Percentiles rank a stretch among this genome's conserved stretches.
phyloP scores from a whole-genome alignment of 371 early-diverging fungal species.

The Mucor lusitanicus region DNA sequence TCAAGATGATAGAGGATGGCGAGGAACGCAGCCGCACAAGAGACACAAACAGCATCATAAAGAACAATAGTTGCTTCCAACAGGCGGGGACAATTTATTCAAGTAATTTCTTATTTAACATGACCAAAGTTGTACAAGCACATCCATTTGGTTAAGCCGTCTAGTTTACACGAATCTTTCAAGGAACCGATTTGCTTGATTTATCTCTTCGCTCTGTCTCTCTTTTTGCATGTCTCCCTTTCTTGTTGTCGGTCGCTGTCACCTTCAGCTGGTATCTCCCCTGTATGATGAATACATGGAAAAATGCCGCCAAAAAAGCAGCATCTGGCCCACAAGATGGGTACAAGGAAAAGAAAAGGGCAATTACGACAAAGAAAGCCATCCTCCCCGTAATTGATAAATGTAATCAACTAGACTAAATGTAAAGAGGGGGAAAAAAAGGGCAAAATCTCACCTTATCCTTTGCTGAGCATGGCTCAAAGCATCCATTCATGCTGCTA shows the following conservation, averaged over 20 bases:
- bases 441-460: slow-evolving; percentile 45
- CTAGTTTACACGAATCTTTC: neutral
- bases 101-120: neutral
- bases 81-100: neutral
- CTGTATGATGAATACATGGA: neutral
- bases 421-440: slow-evolving; percentile 4
- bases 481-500: slow-evolving; percentile 31
- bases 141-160: neutral
- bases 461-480: slow-evolving; percentile 38
- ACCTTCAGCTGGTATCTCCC: neutral
- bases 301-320: neutral
- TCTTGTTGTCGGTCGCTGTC: neutral
- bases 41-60: neutral
- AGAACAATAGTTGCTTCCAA: neutral
- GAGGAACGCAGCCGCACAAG: neutral
- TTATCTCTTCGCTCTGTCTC: neutral
- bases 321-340: neutral
- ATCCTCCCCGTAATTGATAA: neutral
- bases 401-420: neutral
- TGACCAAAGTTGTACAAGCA: neutral
- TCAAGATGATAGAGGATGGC: neutral
- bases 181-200: neutral
- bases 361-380: neutral
- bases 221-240: neutral
- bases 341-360: neutral